A percentile compares a stretch with the other conserved stretches of the same genome.
Evolutionary conservation across 108 stramenopile species (phyloP).

Genomic region (Cyclotella kingstonii): DNA sequence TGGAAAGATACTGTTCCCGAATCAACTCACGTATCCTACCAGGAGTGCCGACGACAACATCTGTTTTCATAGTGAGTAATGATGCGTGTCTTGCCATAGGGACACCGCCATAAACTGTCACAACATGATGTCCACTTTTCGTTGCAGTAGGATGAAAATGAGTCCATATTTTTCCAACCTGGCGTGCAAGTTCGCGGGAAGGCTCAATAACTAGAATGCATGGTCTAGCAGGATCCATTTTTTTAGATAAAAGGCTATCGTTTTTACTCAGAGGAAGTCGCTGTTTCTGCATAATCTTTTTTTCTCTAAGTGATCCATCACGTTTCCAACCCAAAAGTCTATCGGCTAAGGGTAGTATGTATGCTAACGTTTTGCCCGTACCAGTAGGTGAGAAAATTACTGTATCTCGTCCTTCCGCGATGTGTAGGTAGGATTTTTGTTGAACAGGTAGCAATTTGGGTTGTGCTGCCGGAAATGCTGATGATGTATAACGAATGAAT

Average conservation of each 20-base stretch:
- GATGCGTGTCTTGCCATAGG: slow-evolving; percentile 45
- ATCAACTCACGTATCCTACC: slow-evolving; percentile 51
- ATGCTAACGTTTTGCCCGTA: slow-evolving; percentile 49
- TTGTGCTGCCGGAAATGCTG: slow-evolving; percentile 1
- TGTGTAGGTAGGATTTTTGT: slow-evolving; percentile 34
- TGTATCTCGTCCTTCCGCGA: slow-evolving; percentile 44
- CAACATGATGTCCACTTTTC: slow-evolving; percentile 29
- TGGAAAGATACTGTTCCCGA: slow-evolving; percentile 43
- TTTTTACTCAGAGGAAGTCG: slow-evolving; percentile 31
- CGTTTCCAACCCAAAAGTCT: slow-evolving; percentile 31
- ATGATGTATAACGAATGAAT: slow-evolving; percentile 27
- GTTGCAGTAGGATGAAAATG: slow-evolving; percentile 40
- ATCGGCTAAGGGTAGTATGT: slow-evolving; percentile 39
- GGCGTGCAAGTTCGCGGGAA: slow-evolving; percentile 47
- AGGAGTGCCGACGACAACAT: slow-evolving; percentile 53
- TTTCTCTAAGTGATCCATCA: slow-evolving; percentile 28
- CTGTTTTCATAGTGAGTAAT: slow-evolving; percentile 44
- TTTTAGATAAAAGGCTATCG: slow-evolving; percentile 15
- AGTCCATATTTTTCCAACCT: slow-evolving; percentile 47
- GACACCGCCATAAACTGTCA: slow-evolving; percentile 53
- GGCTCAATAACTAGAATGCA: slow-evolving; percentile 46
- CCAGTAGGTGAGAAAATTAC: slow-evolving; percentile 55
- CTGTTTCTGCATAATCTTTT: slow-evolving; percentile 10
- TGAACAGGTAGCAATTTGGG: slow-evolving; percentile 51
- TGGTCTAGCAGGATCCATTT: slow-evolving; percentile 35